Base-by-base conservation (phyloP, 2,329 filamentous ascomycete genomes). In the Onygenales sp. region DNA sequence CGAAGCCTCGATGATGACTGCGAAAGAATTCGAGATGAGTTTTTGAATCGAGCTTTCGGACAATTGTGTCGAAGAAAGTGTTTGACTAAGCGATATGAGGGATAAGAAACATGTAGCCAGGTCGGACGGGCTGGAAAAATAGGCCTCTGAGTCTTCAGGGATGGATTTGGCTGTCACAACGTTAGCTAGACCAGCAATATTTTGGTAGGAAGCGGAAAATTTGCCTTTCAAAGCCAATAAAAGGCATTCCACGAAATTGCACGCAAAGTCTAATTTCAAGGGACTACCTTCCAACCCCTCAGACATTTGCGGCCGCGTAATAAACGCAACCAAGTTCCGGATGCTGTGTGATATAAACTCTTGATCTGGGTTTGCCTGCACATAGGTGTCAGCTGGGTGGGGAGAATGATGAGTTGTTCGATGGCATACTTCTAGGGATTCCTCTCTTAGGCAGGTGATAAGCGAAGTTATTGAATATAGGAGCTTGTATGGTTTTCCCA, bases 391-490 rank as follows among this genome's bases (percentile, higher is more conserved):
- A 60, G 55, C 43, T 43, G 17, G 36, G n/a, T 55, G 50, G 41
- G n/a, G 48, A n/a, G 17, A 35, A 48, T 31, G 35, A 35, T 17
- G 39, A 3, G 48, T 36, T 13, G 7, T 5, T 46, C 8, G 38
- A 13, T 9, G 17, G 58, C 55, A 51, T 56, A 65, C 68, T 56
- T 72, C 69, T 14, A 69, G 59, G 7, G 62, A 70, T 64, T 72
- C 72, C 57, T 69, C 69, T 31, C 75, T 71, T 41, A 89, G 75
- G 64, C 84, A 85, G 52, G 82, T 78, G 21, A 76, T 72, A 41
- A 95, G 73, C 0, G 84, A 81, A 62, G 85, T 78, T 1, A 89
- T 70, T 2, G 85, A 85, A 64, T 91, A 94, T 0, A 90, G 75
- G 2, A 83, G 82, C 60, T 85, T 86, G 73, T 83, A 90, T 2